Base-by-base conservation (phyloP, 1,284 basidiomycete species). In the Heterobasidion irregulare region DNA sequence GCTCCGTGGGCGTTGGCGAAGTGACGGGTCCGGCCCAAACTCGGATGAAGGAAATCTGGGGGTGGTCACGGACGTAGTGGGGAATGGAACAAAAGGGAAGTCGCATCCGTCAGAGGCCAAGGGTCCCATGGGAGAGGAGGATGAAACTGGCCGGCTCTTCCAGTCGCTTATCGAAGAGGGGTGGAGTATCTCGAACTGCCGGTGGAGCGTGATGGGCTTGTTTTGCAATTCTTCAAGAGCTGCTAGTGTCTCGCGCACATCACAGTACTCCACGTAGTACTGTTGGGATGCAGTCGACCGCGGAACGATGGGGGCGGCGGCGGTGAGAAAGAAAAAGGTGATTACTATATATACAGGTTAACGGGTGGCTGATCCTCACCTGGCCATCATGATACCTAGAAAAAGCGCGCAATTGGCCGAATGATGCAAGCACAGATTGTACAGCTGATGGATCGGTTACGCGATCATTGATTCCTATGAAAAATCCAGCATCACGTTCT, bases 181-280 rank as follows among this genome's bases (percentile, higher is more conserved):
- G 54, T 43, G 61, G 54, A 54, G 62, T 18, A 72, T 56, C 7
- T 62, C 58, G 1, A 73, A 60, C 9, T 65, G 66, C 15, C 62
- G 63, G 26, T 67, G 68, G 53, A 70, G 62, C 45, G 73, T 64
- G 47, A 59, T 65, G 47, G 69, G 67, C 35, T 65, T 63, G 57
- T 70, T 60, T 12, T 59, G 57, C 8, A 73, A 62, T 18, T 64
- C 65, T 59, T 74, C 77, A 46, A 78, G 77, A 7, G 71, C 69
- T 38, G 68, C 67, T 36, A 70, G 68, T 6, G 80, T 80, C 47
- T 78, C 75, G 35, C 82, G 75, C 18, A 77, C 70, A 63, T 89
- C 84, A 63, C 75, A 82, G 62, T 80, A 89, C 59, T 89, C 84
- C 49, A 82, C 77, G 49, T 69, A 68, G 66, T 80, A 86, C 32